A percentile compares a stretch with the other conserved stretches of the same genome.
phyloP scores from a whole-genome alignment of 495 filamentous ascomycete species.

The Xylaria acuta region DNA sequence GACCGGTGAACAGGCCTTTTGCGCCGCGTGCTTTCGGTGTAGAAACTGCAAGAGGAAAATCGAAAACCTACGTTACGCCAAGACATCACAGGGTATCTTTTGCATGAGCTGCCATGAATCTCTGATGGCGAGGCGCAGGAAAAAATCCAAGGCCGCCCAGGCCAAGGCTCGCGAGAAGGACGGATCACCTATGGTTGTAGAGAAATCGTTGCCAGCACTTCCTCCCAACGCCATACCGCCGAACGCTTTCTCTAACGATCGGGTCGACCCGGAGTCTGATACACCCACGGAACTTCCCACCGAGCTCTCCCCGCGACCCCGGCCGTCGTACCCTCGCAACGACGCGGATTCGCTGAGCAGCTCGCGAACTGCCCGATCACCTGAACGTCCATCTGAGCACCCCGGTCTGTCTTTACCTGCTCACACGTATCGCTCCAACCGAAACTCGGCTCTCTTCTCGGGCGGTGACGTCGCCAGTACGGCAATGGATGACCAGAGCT shows the following conservation, averaged over 20 bases:
- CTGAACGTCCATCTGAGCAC: slow-evolving; percentile 53
- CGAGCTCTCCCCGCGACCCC: slow-evolving; percentile 72
- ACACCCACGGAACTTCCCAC: slow-evolving; percentile 74
- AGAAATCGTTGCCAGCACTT: slow-evolving; percentile 93
- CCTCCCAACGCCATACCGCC: slow-evolving; percentile 75
- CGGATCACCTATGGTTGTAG: slow-evolving; percentile 70
- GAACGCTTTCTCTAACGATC: slow-evolving; percentile 64
- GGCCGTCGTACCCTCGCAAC: slow-evolving; percentile 53
- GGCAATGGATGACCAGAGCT: slow-evolving; percentile 68
- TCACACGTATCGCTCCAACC: slow-evolving; percentile 77
- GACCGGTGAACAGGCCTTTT: slow-evolving; percentile 98
- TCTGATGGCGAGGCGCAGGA: slow-evolving; percentile 93
- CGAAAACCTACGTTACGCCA: slow-evolving; percentile 96
- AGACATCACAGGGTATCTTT: slow-evolving; percentile 98
- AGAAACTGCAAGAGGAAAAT: slow-evolving; percentile 98
- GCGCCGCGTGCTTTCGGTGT: slow-evolving; percentile 95
- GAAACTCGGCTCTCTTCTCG: slow-evolving; percentile 71
- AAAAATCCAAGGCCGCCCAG: slow-evolving; percentile 75
- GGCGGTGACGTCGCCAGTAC: slow-evolving; percentile 55
- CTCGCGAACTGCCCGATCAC: slow-evolving; percentile 56
- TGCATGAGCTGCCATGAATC: slow-evolving; percentile 99
- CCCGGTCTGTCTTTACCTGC: slow-evolving; percentile 73
- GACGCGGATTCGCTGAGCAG: slow-evolving; percentile 56
- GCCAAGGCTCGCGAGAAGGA: slow-evolving; percentile 67
- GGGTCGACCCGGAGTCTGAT: slow-evolving; percentile 79